These are phyloP conservation scores for Phaeosphaeriaceae sp. DNA, from an alignment of 2,329 filamentous ascomycete genomes.

Conservation along the genomic window DNA sequence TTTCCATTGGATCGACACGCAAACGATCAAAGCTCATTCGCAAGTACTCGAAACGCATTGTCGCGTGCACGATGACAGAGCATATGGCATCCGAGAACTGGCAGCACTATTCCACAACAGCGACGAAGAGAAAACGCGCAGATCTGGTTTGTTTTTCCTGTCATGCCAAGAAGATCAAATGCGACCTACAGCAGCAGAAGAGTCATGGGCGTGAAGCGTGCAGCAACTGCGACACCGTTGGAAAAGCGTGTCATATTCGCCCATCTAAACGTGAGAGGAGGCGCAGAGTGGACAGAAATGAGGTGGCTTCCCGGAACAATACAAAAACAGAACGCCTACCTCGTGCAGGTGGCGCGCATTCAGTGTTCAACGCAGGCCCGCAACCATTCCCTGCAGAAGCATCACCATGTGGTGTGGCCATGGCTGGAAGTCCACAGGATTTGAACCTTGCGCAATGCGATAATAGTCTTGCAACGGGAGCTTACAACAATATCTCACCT, in stretches of 20 bases:
- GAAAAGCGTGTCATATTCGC: conserved; percentile 20
- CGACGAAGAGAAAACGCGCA: conserved; percentile 27
- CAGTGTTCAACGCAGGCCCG: no score
- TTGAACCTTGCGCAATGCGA: not conserved
- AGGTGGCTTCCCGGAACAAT: not conserved
- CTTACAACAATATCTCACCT: conserved; percentile 9
- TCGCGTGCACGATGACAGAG: conserved; percentile 5
- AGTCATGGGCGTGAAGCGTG: conserved; percentile 18
- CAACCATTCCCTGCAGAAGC: conserved; percentile 2
- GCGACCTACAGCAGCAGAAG: conserved; percentile 22
- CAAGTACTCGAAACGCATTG: not conserved
- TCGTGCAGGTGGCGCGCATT: no score
- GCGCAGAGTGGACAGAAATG: conserved; percentile 7
- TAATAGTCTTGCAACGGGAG: not conserved
- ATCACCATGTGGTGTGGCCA: not conserved
- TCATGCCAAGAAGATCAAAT: conserved; percentile 31
- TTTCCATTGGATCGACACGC: not conserved
- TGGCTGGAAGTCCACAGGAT: not conserved
- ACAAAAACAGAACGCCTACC: not conserved
- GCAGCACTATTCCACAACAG: conserved; percentile 22
- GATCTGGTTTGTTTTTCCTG: conserved; percentile 27
- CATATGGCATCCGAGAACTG: conserved; percentile 16
- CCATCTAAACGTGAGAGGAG: conserved; percentile 28
- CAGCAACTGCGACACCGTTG: conserved; percentile 16
- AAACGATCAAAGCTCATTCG: no score